A percentile compares a stretch with the other conserved stretches of the same genome.
phyloP scores from a whole-genome alignment of 2,329 filamentous ascomycete genomes.

The Ustulina deusta region DNA sequence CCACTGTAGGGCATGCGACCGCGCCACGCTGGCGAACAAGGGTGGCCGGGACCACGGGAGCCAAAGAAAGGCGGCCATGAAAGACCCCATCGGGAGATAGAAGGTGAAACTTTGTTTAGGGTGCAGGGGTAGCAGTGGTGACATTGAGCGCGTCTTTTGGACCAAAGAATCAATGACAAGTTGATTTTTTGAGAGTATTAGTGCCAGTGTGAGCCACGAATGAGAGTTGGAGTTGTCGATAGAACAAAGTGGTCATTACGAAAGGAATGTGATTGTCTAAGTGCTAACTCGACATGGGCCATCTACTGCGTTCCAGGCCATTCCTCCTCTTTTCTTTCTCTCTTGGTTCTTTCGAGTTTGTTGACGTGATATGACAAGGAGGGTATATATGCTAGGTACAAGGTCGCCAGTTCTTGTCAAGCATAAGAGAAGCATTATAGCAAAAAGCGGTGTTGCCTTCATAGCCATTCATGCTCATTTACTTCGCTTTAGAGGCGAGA shows the following conservation, averaged over 20 bases:
- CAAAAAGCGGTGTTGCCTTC: constrained; percentile 20
- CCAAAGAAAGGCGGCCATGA: constrained; percentile 42
- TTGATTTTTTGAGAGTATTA: constrained; percentile 8
- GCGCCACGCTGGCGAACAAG: constrained; percentile 41
- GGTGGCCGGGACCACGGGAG: constrained; percentile 35
- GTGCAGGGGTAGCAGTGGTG: constrained; percentile 24
- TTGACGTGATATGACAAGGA: background rate
- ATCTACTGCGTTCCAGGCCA: constrained; percentile 4
- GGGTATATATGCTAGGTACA: constrained; percentile 17
- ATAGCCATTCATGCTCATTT: constrained; percentile 24
- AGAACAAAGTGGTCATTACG: constrained; percentile 16
- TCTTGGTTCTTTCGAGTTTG: constrained; percentile 1
- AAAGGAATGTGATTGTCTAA: constrained; percentile 10
- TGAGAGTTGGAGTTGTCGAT: constrained; percentile 8
- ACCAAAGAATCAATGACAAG: constrained; percentile 7
- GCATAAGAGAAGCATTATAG: constrained; percentile 26
- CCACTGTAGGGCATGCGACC: constrained; percentile 34
- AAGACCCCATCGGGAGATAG: constrained; percentile 14
- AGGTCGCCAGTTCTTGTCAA: background rate
- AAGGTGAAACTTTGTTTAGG: constrained; percentile 38
- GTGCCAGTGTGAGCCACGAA: constrained; percentile 18
- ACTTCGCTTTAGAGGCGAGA: constrained; percentile 24
- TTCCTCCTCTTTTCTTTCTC: constrained; percentile 5
- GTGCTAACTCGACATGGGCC: constrained; percentile 14
- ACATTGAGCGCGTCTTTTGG: constrained; percentile 15